Base-by-base conservation (phyloP, 2,329 filamentous ascomycete species). In the Neofusicoccum kwambonambiense region DNA sequence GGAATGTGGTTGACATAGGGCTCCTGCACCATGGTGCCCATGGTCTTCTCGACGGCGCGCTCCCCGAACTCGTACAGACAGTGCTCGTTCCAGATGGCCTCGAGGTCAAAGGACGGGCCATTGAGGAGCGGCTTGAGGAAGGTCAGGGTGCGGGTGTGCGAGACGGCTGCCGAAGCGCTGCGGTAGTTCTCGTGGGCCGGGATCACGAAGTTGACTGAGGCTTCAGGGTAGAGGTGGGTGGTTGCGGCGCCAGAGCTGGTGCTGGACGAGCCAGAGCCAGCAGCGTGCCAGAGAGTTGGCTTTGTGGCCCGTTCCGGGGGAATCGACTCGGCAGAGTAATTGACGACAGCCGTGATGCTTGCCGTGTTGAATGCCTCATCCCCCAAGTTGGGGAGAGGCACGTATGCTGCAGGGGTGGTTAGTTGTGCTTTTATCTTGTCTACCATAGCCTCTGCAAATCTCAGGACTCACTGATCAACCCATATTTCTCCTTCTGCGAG, bases 1-100 rank as follows among this genome's bases (percentile, higher is more conserved):
- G 90, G 88, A 1, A 92, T 81, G 72, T 93, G 89, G 72, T 93
- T 93, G 1, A 93, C 90, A 70, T 93, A 92, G 1, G 90, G 90
- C 73, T 92, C 87, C 54, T 88, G 82, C 1, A 92, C 89, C 90
- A 93, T 93, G 0, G 90, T 93, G n/a, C 82, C 82, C 90, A 93
- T 93, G 0, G 90, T 93, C 68, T 87, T 85, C 67, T 87, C 86
- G 0, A 92, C 89, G 2, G 86, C 86, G 11, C 89, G 83, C 64
- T 88, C 86, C 1, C 76, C 86, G 73, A 93, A 93, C 72, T 93
- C 89, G 69, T 84, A 89, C 49, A 83, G 82, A 0, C 88, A 90
- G 73, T 94, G 90, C 75, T 93, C 89, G 7, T 92, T 89, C 90
- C 90, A 94, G 56, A 93, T 88, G 1, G 83, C 83, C 72, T 93